Evolutionary conservation across 192 early-diverging fungal genomes (phyloP).

Genomic region (Jimgerdemannia lactiflua): DNA sequence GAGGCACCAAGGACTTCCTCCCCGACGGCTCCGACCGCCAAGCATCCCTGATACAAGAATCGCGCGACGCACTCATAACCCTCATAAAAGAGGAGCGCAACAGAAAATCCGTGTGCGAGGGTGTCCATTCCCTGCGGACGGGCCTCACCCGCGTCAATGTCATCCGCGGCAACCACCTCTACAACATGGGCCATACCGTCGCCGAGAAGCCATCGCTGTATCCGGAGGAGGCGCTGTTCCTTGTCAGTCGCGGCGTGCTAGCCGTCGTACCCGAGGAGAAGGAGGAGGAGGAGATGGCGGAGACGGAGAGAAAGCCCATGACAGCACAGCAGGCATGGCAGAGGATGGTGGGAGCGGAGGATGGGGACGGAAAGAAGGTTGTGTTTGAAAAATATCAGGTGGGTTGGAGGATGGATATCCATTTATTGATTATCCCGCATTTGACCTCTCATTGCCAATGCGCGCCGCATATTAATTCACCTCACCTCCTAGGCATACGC

Average conservation of each 20-base stretch:
- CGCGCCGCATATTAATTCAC: no score
- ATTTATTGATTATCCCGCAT: constrained; percentile 6
- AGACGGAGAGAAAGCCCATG: constrained; percentile 7
- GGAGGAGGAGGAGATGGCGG: neutral
- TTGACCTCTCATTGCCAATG: no score
- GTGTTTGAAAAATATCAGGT: constrained; percentile 38
- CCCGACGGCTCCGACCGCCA: neutral
- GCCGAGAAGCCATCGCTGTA: constrained; percentile 34
- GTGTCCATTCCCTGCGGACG: neutral
- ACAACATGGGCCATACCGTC: constrained; percentile 43
- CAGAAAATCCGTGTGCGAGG: neutral
- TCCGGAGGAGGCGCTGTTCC: constrained; percentile 46
- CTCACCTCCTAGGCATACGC: constrained; percentile 28
- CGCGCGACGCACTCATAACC: neutral
- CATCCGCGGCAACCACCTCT: constrained; percentile 36
- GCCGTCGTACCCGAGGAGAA: neutral
- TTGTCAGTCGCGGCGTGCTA: constrained; percentile 41
- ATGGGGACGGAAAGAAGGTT: constrained; percentile 21
- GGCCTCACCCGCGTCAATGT: constrained; percentile 25
- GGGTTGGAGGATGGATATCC: neutral
- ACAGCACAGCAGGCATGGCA: constrained; percentile 35
- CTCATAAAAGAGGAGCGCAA: neutral
- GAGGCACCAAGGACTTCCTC: neutral
- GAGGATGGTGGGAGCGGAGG: constrained; percentile 8
- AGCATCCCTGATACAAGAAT: neutral